Conservation (phyloP, 345 rosid genomes). For the Hevea brasiliensis region DNA sequence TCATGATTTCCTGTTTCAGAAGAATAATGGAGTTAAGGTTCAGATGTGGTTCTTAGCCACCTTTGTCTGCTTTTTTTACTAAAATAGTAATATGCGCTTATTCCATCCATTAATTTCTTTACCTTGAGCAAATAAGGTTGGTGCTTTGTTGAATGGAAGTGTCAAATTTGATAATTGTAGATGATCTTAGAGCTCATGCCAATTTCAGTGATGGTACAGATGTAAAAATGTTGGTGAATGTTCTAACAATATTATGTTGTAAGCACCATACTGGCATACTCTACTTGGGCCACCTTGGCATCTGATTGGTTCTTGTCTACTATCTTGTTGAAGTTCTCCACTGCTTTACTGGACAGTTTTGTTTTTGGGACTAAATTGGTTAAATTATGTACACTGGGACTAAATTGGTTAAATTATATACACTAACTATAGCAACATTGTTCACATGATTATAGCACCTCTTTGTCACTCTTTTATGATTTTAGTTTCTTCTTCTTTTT, state of each 20-base stretch:
- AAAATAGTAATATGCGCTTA: not conserved
- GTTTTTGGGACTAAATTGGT: too few species aligned
- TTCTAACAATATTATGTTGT: not conserved
- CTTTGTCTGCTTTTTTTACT: not conserved
- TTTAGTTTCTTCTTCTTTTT: not conserved
- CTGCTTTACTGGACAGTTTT: not conserved
- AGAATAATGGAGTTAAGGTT: not conserved
- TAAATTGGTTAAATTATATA: not conserved
- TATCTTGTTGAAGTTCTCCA: not conserved
- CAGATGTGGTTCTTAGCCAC: not conserved
- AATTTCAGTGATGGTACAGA: not conserved
- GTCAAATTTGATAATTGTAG: not conserved
- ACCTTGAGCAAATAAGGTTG: not conserved
- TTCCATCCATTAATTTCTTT: not conserved
- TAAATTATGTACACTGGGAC: not conserved
- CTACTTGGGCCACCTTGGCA: not conserved
- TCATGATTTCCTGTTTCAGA: constrained; percentile 2
- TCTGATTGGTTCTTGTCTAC: not conserved
- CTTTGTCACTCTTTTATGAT: not conserved
- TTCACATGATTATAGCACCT: not conserved
- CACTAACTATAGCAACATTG: not conserved
- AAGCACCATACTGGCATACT: not conserved
- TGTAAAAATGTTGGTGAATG: not conserved
- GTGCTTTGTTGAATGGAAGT: not conserved
- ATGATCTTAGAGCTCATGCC: not conserved